These are phyloP conservation scores for Fermentozyma sake DNA, from an alignment of 1,139 yeast genomes.

Conservation along the genomic window DNA sequence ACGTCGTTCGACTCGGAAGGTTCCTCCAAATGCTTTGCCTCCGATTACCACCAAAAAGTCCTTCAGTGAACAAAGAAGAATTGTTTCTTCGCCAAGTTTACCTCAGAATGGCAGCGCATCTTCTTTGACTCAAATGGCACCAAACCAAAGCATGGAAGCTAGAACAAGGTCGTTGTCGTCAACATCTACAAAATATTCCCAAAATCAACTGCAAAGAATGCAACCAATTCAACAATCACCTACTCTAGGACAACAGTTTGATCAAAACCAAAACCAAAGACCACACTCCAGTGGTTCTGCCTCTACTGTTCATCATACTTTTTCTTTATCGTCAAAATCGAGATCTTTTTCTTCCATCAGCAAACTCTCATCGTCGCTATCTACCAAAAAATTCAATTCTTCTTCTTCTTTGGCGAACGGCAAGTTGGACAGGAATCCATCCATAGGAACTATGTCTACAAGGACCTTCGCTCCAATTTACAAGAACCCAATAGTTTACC, in stretches of 20 bases:
- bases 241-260: conserved; percentile 5
- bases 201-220: conserved; percentile 8
- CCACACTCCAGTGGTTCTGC: conserved; percentile 16
- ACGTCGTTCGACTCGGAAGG: conserved; percentile 3
- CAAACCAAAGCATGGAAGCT: conserved; percentile 5
- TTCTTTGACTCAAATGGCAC: too few relatives aligned
- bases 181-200: conserved; percentile 9
- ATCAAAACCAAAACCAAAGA: conserved; percentile 5
- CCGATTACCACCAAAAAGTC: conserved; percentile 2
- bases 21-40: conserved; percentile 1
- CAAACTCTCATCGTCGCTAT: conserved; percentile 36
- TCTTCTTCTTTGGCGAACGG: conserved; percentile 26
- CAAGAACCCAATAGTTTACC: conserved; percentile 69
- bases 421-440: conserved; percentile 27
- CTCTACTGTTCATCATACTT: conserved; percentile 24
- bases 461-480: conserved; percentile 43
- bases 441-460: conserved; percentile 26
- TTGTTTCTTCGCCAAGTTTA: conserved; percentile 12
- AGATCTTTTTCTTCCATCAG: conserved; percentile 42
- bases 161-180: conserved; percentile 15
- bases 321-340: conserved; percentile 39
- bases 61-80: conserved; percentile 9
- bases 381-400: conserved; percentile 38
- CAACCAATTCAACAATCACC: conserved; percentile 7
- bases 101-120: conserved; percentile 4